A percentile compares a stretch with the other conserved stretches of the same genome.
Evolutionary conservation across 345 rosid species (phyloP).

Genomic region (Aquilaria malaccensis): DNA sequence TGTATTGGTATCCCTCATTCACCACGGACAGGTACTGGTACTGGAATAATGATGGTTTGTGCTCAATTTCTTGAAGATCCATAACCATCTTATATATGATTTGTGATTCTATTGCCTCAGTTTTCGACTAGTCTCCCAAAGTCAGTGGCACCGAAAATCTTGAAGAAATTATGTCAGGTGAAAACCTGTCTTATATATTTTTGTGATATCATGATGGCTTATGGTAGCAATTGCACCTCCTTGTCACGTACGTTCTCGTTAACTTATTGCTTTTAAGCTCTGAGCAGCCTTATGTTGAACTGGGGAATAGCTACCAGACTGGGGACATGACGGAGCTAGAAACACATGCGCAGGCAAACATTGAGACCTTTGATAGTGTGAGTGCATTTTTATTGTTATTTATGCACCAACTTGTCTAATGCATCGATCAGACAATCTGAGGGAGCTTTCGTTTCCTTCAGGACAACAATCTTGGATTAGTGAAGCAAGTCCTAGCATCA

Average conservation of each 20-base stretch:
- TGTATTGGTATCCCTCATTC: slow-evolving; percentile 76
- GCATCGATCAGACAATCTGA: too few species aligned
- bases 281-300: slow-evolving; percentile 62
- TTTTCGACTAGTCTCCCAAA: slow-evolving; percentile 70
- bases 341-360: slow-evolving; percentile 40
- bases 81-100: not conserved
- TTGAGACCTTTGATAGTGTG: slow-evolving; percentile 58
- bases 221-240: too few species aligned
- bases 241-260: too few species aligned
- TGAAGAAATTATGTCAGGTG: slow-evolving; percentile 64
- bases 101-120: slow-evolving; percentile 34
- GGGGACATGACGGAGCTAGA: slow-evolving; percentile 63
- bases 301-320: slow-evolving; percentile 52
- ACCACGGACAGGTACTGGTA: slow-evolving; percentile 57
- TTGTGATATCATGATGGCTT: too few species aligned
- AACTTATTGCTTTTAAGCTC: slow-evolving; percentile 4
- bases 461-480: slow-evolving; percentile 96
- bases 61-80: not conserved
- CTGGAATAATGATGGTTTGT: not conserved
- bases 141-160: slow-evolving; percentile 74
- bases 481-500: slow-evolving; percentile 87
- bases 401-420: too few species aligned
- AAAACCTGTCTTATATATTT: not conserved
- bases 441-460: slow-evolving; percentile 15
- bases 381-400: slow-evolving; percentile 14